A percentile compares a stretch with the other conserved stretches of the same genome.
phyloP scores from a whole-genome alignment of 78 protist species.

The Polysphondylium violaceum region DNA sequence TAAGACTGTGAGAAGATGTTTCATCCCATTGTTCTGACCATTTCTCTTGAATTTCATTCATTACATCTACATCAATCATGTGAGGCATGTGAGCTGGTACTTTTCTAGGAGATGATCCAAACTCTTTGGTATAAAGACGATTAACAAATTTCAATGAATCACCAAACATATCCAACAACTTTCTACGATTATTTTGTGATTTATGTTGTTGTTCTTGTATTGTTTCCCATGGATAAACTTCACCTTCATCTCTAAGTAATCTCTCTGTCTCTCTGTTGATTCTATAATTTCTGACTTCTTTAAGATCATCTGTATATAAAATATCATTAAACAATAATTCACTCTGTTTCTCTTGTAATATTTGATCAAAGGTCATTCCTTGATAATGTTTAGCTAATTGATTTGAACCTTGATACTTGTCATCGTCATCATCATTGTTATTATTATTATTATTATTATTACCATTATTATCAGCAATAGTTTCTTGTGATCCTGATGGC shows the following conservation, averaged over 20 bases:
- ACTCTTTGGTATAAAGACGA: slow-evolving; percentile 78
- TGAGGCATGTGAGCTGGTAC: slow-evolving; percentile 99
- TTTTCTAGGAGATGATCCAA: slow-evolving; percentile 86
- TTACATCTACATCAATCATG: slow-evolving; percentile 88
- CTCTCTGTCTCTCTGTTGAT: slow-evolving; percentile 30
- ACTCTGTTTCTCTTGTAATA: background rate
- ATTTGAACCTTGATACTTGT: background rate
- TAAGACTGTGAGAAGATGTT: slow-evolving; percentile 90
- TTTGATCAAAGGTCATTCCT: background rate
- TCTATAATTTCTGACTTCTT: slow-evolving; percentile 22
- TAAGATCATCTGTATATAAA: background rate
- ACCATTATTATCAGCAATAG: background rate
- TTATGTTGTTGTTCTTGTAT: background rate
- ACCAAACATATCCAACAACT: slow-evolving; percentile 81
- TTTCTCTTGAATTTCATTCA: slow-evolving; percentile 86
- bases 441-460: background rate
- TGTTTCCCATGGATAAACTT: slow-evolving; percentile 67
- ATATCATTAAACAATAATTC: slow-evolving; percentile 6
- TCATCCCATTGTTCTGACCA: slow-evolving; percentile 89
- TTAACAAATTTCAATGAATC: slow-evolving; percentile 89
- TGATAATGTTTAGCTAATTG: background rate
- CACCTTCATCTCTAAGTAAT: slow-evolving; percentile 45
- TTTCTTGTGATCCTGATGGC: background rate
- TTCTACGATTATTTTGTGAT: slow-evolving; percentile 20
- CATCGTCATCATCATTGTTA: background rate